A percentile compares a stretch with the other conserved stretches of the same genome.
phyloP scores from a whole-genome alignment of 1,284 basidiomycete species.

The Vanrija pseudolonga region DNA sequence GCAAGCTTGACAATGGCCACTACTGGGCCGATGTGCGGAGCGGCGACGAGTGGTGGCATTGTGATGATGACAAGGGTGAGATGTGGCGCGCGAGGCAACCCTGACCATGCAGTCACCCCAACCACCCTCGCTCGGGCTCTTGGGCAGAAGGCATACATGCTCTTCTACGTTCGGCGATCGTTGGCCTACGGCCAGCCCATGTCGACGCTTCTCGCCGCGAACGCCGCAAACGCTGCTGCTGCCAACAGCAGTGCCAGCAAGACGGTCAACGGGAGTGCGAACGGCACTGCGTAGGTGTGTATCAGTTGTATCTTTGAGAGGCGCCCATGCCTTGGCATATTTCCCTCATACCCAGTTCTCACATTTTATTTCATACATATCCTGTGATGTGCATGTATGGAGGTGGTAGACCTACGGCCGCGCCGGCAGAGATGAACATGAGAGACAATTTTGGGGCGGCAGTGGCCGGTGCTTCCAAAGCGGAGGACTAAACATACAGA shows the following conservation, averaged over 20 bases:
- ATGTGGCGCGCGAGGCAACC: constrained; percentile 2
- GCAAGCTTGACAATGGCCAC: constrained; percentile 90
- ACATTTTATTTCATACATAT: neutral
- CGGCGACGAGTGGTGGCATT: constrained; percentile 75
- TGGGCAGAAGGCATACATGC: constrained; percentile 77
- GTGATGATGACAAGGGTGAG: constrained; percentile 86
- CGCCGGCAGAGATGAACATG: neutral
- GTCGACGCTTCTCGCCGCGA: constrained; percentile 11
- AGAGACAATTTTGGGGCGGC: neutral
- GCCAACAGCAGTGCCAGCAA: constrained; percentile 1
- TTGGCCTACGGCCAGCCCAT: constrained; percentile 60
- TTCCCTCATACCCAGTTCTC: neutral
- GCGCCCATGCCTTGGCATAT: neutral
- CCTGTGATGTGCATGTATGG: neutral
- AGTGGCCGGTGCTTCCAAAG: neutral
- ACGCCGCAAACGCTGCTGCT: neutral
- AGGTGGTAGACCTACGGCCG: neutral
- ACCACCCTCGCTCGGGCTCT: constrained; percentile 66
- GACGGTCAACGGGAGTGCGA: constrained; percentile 1
- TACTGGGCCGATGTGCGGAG: constrained; percentile 55
- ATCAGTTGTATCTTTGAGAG: neutral
- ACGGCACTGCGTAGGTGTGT: neutral
- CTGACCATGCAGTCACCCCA: constrained; percentile 55
- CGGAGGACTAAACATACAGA: neutral
- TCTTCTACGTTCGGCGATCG: constrained; percentile 83